A percentile compares a stretch with the other conserved stretches of the same genome.
Conservation (phyloP, 345 rosid species). For the Arabidopsis arenosa region DNA sequence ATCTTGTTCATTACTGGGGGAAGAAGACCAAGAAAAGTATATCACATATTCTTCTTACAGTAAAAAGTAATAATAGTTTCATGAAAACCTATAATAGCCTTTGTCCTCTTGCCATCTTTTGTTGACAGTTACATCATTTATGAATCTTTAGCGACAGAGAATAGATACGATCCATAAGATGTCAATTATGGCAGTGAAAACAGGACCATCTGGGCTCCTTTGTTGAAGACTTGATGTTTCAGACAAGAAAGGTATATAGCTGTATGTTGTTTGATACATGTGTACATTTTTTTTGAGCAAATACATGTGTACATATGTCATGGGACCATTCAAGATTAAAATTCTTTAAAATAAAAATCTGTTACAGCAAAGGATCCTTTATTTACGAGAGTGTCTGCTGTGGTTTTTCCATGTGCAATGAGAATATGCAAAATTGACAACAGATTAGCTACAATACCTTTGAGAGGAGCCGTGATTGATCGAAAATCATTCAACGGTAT, state of each 20-base stretch:
- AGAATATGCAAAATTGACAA: conserved; percentile 23
- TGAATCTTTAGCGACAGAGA: background rate
- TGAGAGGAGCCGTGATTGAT: conserved; percentile 12
- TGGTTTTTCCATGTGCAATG: conserved; percentile 14
- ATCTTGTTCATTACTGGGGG: conserved; percentile 13
- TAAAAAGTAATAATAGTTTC: background rate
- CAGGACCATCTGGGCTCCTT: background rate
- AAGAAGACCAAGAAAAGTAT: conserved; percentile 28
- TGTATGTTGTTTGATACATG: conserved; percentile 17
- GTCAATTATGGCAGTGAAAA: conserved; percentile 20
- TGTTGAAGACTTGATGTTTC: conserved; percentile 27
- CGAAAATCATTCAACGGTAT: background rate
- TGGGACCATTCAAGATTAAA: conserved; percentile 6
- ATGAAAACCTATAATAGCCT: background rate
- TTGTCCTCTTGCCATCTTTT: background rate
- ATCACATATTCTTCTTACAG: conserved; percentile 4
- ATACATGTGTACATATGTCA: conserved; percentile 14
- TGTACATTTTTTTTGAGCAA: too few relatives aligned
- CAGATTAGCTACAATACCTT: conserved; percentile 33
- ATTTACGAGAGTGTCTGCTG: conserved; percentile 22
- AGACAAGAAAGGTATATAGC: conserved; percentile 33
- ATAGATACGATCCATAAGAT: conserved; percentile 8
- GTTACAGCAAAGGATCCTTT: conserved; percentile 27
- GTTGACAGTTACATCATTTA: background rate
- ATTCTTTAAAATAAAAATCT: background rate